These are phyloP conservation scores for Clonostachys rhizophaga DNA, from an alignment of 2,329 filamentous ascomycete genomes.

Conservation along the genomic window DNA sequence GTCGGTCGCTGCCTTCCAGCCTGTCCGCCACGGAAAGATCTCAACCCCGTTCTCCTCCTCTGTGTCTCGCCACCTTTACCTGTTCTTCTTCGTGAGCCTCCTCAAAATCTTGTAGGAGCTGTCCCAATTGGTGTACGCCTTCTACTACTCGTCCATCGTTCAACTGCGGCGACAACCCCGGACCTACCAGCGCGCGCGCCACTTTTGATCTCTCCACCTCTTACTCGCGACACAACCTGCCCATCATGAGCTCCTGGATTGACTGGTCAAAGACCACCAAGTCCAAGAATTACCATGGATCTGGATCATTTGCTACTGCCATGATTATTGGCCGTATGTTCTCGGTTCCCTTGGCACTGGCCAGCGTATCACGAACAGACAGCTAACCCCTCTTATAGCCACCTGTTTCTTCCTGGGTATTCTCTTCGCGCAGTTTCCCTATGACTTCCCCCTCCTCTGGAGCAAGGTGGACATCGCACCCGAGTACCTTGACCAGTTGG, in stretches of 20 bases:
- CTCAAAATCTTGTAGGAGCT: too few species aligned
- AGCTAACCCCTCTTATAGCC: constrained; percentile 38
- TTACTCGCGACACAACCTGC: neutral
- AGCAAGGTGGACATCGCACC: constrained; percentile 60
- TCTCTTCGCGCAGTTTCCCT: constrained; percentile 93
- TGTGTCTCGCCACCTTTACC: too few species aligned
- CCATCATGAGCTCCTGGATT: constrained; percentile 17
- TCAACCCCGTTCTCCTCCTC: too few species aligned
- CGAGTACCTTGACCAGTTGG: constrained; percentile 77
- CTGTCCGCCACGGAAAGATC: too few species aligned
- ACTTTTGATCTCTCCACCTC: too few species aligned
- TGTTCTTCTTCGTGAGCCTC: too few species aligned
- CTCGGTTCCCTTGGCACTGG: constrained; percentile 4
- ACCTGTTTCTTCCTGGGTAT: constrained; percentile 98
- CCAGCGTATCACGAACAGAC: neutral
- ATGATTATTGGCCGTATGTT: constrained; percentile 90
- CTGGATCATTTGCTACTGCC: constrained; percentile 85
- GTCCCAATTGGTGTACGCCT: too few species aligned
- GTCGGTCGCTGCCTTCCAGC: too few species aligned
- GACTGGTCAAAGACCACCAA: constrained; percentile 53
- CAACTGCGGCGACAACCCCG: too few species aligned
- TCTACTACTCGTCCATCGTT: too few species aligned
- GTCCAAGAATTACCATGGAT: constrained; percentile 53
- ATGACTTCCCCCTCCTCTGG: constrained; percentile 89
- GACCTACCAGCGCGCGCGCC: too few species aligned